Conservation (phyloP, 257 asterid genomes). For the Solanum rostratum region DNA sequence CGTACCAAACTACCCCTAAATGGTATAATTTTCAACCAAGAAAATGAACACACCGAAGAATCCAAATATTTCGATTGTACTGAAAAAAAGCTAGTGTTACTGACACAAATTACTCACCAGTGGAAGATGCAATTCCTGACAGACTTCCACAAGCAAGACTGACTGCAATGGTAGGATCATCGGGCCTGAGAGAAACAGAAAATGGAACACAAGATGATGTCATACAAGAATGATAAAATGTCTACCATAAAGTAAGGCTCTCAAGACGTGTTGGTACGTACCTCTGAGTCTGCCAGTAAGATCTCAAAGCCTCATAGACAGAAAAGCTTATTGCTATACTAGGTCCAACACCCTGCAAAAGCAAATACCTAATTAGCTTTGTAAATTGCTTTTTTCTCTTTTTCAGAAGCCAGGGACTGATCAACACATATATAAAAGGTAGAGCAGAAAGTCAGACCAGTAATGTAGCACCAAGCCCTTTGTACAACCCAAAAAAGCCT, state of each 20-base stretch:
- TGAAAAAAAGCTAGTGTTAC: neutral
- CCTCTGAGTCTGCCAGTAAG: conserved; percentile 56
- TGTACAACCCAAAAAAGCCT: conserved; percentile 79
- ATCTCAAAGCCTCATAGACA: conserved; percentile 67
- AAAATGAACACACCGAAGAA: neutral
- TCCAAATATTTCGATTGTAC: neutral
- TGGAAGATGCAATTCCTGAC: conserved; percentile 88
- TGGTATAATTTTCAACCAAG: neutral
- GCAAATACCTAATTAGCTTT: neutral
- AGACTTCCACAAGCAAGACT: conserved; percentile 96
- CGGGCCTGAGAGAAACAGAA: conserved; percentile 36
- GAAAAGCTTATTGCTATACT: conserved; percentile 90
- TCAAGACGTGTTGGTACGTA: conserved; percentile 5
- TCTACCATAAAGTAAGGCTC: neutral
- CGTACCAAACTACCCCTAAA: neutral
- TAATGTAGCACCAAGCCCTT: conserved; percentile 90
- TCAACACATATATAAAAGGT: neutral
- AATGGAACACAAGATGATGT: neutral
- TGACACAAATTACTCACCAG: conserved; percentile 37
- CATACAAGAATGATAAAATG: neutral
- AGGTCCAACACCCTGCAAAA: conserved; percentile 89
- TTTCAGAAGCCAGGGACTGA: neutral
- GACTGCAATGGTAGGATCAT: conserved; percentile 53
- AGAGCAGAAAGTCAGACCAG: conserved; percentile 37
- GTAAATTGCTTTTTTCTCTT: neutral